Percentiles rank a stretch among this genome's conserved stretches.
Conservation (phyloP, 2,329 filamentous ascomycete species). For the Xylariaceae sp. region DNA sequence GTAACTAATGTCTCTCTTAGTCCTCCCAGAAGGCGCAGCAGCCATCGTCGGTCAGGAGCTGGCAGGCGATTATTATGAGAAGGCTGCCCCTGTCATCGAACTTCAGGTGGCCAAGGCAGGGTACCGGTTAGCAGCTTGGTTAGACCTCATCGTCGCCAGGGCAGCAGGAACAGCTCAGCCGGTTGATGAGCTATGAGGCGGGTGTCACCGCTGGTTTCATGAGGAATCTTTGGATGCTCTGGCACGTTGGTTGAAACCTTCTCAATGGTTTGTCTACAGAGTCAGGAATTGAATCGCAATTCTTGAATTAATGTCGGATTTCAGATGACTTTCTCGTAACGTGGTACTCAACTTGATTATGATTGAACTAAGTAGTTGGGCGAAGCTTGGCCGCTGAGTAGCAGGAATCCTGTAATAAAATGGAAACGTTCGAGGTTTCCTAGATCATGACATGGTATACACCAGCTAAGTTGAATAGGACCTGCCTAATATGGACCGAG, state of each 20-base stretch:
- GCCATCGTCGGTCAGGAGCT: slow-evolving; percentile 64
- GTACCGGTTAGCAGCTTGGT: slow-evolving; percentile 68
- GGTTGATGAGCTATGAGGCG: slow-evolving; percentile 38
- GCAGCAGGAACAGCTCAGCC: slow-evolving; percentile 28
- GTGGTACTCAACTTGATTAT: neutral
- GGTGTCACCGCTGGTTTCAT: neutral
- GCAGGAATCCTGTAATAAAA: neutral
- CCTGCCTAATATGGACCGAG: neutral
- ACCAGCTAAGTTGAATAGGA: neutral
- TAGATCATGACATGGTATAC: neutral
- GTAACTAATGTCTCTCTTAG: slow-evolving; percentile 38
- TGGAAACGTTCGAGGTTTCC: neutral
- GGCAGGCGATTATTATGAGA: slow-evolving; percentile 64
- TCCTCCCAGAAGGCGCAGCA: slow-evolving; percentile 62
- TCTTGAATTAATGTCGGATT: slow-evolving; percentile 1
- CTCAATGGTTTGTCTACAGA: slow-evolving; percentile 2
- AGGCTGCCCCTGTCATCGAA: slow-evolving; percentile 66
- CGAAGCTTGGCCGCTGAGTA: slow-evolving; percentile 4
- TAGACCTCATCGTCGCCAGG: slow-evolving; percentile 60
- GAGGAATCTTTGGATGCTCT: neutral
- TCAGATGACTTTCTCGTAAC: slow-evolving; percentile 1
- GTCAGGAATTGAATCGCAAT: slow-evolving; percentile 10
- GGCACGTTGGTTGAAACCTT: neutral
- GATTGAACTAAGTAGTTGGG: neutral
- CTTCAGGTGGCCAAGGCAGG: slow-evolving; percentile 69